These are phyloP conservation scores for Stagonosporopsis cucurbitacearum DNA, from an alignment of 2,329 filamentous ascomycete genomes.

Conservation along the genomic window DNA sequence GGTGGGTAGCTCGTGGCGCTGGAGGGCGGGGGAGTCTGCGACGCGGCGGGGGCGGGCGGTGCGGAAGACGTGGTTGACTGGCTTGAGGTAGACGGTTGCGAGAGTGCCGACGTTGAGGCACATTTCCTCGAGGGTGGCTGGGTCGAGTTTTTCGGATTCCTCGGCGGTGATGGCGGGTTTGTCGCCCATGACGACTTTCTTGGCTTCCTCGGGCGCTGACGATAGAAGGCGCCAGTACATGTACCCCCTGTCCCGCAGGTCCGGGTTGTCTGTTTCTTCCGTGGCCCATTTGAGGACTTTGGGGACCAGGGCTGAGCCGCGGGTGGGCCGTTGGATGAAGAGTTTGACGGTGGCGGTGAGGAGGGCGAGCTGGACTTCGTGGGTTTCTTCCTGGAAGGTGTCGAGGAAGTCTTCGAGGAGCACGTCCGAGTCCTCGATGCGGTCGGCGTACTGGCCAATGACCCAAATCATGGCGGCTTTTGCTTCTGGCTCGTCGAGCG, in stretches of 20 bases:
- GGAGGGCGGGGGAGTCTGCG: conserved; percentile 82
- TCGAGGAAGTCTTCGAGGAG: conserved; percentile 94
- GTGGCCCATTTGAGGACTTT: conserved; percentile 98
- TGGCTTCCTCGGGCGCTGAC: conserved; percentile 86
- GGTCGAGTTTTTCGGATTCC: conserved; percentile 92
- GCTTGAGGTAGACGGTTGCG: conserved; percentile 96
- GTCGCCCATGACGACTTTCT: conserved; percentile 91
- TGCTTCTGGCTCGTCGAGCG: conserved; percentile 93
- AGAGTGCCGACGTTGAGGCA: conserved; percentile 95
- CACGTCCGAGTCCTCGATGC: conserved; percentile 95
- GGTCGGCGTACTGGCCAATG: conserved; percentile 95
- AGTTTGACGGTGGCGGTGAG: conserved; percentile 97
- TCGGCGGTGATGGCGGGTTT: conserved; percentile 91
- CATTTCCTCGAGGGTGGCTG: conserved; percentile 92
- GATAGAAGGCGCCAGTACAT: conserved; percentile 99
- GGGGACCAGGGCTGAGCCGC: conserved; percentile 90
- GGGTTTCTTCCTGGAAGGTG: conserved; percentile 90
- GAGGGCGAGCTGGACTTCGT: conserved; percentile 93
- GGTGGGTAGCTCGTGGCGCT: conserved; percentile 71
- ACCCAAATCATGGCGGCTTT: conserved; percentile 99
- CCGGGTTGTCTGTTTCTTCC: conserved; percentile 98
- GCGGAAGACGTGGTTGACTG: conserved; percentile 95
- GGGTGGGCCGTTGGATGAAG: conserved; percentile 95
- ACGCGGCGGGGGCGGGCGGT: conserved; percentile 81
- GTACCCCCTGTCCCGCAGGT: conserved; percentile 92